Conservation (phyloP, 306 rosid genomes). For the Dicorynia guianensis region DNA sequence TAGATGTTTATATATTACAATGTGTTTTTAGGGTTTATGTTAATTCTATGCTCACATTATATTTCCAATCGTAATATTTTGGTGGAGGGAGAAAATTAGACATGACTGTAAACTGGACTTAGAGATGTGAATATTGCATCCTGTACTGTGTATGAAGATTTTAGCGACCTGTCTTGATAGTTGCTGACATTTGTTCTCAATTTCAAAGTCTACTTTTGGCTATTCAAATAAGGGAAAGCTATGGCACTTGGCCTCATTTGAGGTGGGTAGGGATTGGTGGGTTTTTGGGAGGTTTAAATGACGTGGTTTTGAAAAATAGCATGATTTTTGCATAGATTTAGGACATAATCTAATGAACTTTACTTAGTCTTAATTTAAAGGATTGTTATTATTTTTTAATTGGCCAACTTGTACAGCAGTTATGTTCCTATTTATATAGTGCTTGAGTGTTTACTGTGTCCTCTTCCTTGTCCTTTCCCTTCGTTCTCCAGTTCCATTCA, state of each 20-base stretch:
- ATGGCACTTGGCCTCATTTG: not conserved
- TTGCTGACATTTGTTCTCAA: not conserved
- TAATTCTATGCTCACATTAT: not conserved
- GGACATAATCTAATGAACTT: slow-evolving; percentile 5
- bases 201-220: not conserved
- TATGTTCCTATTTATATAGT: not conserved
- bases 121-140: not conserved
- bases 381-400: no score
- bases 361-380: not conserved
- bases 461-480: not conserved
- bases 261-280: not conserved
- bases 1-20: not conserved
- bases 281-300: not conserved
- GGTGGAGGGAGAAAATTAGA: not conserved
- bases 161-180: slow-evolving; percentile 8
- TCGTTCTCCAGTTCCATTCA: not conserved
- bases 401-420: not conserved
- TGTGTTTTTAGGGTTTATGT: slow-evolving; percentile 8
- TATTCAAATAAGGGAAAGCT: not conserved
- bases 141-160: not conserved
- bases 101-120: not conserved
- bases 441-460: not conserved
- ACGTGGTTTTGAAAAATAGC: not conserved
- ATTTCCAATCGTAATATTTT: not conserved
- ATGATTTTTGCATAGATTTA: not conserved